Base-by-base conservation (phyloP, 352 stramenopile species). In the Globisporangium lucens region DNA sequence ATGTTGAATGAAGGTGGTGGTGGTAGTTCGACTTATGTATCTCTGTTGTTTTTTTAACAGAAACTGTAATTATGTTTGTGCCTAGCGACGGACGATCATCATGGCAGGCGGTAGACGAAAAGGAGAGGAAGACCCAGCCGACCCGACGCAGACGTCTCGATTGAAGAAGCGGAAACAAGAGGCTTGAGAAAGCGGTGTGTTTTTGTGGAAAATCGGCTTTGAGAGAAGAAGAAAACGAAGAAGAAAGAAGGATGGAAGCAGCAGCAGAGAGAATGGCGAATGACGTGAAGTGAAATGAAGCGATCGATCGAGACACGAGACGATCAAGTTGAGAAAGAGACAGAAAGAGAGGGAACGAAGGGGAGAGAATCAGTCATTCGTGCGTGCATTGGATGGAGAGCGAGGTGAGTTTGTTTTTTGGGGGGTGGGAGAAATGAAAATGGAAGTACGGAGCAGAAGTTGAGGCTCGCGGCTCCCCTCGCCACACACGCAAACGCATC, bases 31-130 rank as follows among this genome's bases (percentile, higher is more conserved):
- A 94, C 84, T 92, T 91, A 92, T 94, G 75, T 74, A 80, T 84
- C 69, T 89, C 65, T 90, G 77, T 89, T 93, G 76, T 94, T 77
- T 89, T 89, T 78, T 92, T 94, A 94, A 94, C 86, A 94, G 86
- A 92, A 92, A 85, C 82, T 94, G 83, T 94, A 94, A 94, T 91
- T 91, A 84, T 94, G 85, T 91, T 74, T 91, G 82, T 94, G 78
- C 81, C 76, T 89, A 94, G 86, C 86, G 83, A 89, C 86, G 86
- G 76, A 87, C 79, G 56, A 61, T 61, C 76, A 61, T 83, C 29
- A 35, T 46, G 68, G 80, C 81, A 70, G 79, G 82, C 70, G 68
- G 77, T 52, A 75, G 83, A 83, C 75, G 84, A 67, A 94, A 94
- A 84, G 81, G 81, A 35, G 83, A 88, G 65, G 83, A 83, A 41